Evolutionary conservation across 2,329 filamentous ascomycete genomes (phyloP), one percentile per base, ranked within the genome.

Genomic region (Madurella fahalii): DNA sequence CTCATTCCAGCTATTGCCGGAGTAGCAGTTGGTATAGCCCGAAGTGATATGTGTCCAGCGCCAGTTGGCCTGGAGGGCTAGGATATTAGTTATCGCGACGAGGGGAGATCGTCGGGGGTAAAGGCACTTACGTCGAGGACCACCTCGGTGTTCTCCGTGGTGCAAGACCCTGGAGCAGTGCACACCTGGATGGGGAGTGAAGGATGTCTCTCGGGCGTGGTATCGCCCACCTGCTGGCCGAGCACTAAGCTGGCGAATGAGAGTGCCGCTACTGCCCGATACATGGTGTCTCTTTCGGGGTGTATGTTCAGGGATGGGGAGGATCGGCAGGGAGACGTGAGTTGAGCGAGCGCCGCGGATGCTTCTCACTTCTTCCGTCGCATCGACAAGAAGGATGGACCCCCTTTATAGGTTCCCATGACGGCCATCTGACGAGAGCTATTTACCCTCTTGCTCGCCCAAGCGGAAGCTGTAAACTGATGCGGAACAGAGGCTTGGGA

Each of bases 11-110:
- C 37, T 57, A 60, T 72, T 74, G 48, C 74, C 75, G 25, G 69
- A 72, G 61, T 76, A 77, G 69, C 75, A 77, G 67, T 79, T 78
- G 59, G 71, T 74, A 61, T 69, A 73, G 40, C 71, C 71, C 25
- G 58, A 60, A 16, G 67, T 69, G 31, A 67, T 63, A 64, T 79
- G 75, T 39, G 77, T 68, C 77, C 77, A 80, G 44, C 77, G 73
- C 76, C 76, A 80, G 67, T 79, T 79, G 54, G 75, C 44, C 61
- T 64, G 30, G 30, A 15, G 13, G 37, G 11, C 1, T 30, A 5
- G 32, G 25, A 7, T n/a, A 32, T 41, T 30, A 34, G 17, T 25
- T 25, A 25, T 7, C 25, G 25, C 25, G 25, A 25, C 7, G 7
- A 7, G 25, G 25, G 20, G 16, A 13, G 15, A 31, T 37, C 34